A percentile compares a stretch with the other conserved stretches of the same genome.
phyloP scores from a whole-genome alignment of 208 protist genomes.

The Spongospora subterranea region DNA sequence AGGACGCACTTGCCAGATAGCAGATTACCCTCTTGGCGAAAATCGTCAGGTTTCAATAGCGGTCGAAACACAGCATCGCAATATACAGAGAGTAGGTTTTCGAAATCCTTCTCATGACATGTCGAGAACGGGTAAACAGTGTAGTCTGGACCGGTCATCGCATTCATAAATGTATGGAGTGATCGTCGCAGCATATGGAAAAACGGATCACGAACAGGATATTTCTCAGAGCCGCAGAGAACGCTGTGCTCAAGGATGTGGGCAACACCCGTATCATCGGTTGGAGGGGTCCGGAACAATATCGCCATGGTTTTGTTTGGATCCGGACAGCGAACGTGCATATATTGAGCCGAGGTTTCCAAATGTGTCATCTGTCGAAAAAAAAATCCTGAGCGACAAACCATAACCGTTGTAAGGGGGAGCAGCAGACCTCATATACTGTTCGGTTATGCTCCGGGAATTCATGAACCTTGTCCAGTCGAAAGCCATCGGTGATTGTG shows the following conservation, averaged over 20 bases:
- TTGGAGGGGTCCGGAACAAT: conserved; percentile 64
- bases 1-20: background rate
- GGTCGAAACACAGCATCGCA: conserved; percentile 72
- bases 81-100: conserved; percentile 73
- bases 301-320: conserved; percentile 66
- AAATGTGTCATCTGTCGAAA: background rate
- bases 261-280: conserved; percentile 65
- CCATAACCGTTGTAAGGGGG: background rate
- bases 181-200: conserved; percentile 68
- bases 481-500: background rate
- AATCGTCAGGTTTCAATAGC: conserved; percentile 59
- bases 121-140: conserved; percentile 70
- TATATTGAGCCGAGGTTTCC: background rate
- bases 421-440: background rate
- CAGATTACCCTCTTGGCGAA: conserved; percentile 64
- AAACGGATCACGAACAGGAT: conserved; percentile 70
- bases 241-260: conserved; percentile 74
- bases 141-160: conserved; percentile 69
- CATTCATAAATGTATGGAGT: conserved; percentile 72
- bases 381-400: background rate
- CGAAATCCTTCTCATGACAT: conserved; percentile 68
- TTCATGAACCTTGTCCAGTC: background rate
- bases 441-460: background rate
- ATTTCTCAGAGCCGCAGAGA: conserved; percentile 67
- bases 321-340: conserved; percentile 41